phyloP scores from a whole-genome alignment of 2,329 filamentous ascomycete genomes.

The Penicillium sp. region DNA sequence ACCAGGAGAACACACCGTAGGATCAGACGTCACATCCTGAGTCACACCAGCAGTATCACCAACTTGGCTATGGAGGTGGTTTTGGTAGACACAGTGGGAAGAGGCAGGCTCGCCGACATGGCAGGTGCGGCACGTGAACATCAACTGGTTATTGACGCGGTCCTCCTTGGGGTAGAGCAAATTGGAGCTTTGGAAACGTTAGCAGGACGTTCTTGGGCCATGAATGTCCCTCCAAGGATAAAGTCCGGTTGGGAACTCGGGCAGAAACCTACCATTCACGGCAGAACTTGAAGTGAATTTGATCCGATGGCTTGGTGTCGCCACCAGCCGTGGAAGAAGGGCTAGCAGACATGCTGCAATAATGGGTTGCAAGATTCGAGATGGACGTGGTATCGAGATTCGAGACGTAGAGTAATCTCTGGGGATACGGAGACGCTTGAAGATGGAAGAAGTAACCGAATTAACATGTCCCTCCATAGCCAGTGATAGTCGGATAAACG shows the following conservation, averaged over 20 bases:
- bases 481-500: too few relatives aligned
- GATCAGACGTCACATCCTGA: slow-evolving; percentile 94
- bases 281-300: slow-evolving; percentile 97
- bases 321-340: slow-evolving; percentile 43
- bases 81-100: slow-evolving; percentile 91
- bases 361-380: not conserved
- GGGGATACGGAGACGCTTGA: too few relatives aligned
- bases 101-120: slow-evolving; percentile 83
- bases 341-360: slow-evolving; percentile 39
- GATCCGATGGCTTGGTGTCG: slow-evolving; percentile 53
- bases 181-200: slow-evolving; percentile 66
- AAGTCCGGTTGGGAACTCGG: too few relatives aligned
- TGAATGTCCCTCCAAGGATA: too few relatives aligned
- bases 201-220: slow-evolving; percentile 15
- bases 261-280: slow-evolving; percentile 70
- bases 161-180: slow-evolving; percentile 98
- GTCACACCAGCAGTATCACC: slow-evolving; percentile 97
- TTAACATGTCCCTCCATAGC: too few relatives aligned
- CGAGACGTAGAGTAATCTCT: too few relatives aligned
- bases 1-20: slow-evolving; percentile 79
- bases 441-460: too few relatives aligned
- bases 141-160: slow-evolving; percentile 73
- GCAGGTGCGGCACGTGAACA: slow-evolving; percentile 96
- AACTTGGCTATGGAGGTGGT: slow-evolving; percentile 84
- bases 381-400: too few relatives aligned